Evolutionary conservation across 148 eudicot species (phyloP).

Genomic region (Cornus florida): DNA sequence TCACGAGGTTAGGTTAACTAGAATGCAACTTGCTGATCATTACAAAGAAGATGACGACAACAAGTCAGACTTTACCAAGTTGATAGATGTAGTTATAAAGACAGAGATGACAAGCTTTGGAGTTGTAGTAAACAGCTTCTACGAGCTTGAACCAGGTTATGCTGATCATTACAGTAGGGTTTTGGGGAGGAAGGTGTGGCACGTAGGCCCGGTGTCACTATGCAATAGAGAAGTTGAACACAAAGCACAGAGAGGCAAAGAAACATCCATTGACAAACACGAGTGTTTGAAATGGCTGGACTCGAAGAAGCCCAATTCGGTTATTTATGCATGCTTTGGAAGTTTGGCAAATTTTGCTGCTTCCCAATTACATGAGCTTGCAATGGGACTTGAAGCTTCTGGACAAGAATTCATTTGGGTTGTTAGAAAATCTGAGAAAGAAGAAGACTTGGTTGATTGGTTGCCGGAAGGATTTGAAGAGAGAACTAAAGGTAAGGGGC

Average conservation of each 20-base stretch:
- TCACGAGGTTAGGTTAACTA: slow-evolving; percentile 19
- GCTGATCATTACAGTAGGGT: slow-evolving; percentile 18
- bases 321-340: slow-evolving; percentile 32
- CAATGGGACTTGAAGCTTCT: slow-evolving; percentile 11
- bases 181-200: slow-evolving; percentile 24
- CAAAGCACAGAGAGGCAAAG: slow-evolving; percentile 17
- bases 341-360: slow-evolving; percentile 13
- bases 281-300: slow-evolving; percentile 31
- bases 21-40: too few species aligned
- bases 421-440: background rate
- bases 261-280: slow-evolving; percentile 10
- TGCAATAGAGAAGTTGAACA: slow-evolving; percentile 5
- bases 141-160: slow-evolving; percentile 28
- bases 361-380: slow-evolving; percentile 12
- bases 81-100: background rate
- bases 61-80: too few species aligned
- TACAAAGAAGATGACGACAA: too few species aligned
- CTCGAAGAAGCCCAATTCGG: slow-evolving; percentile 23
- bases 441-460: background rate
- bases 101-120: slow-evolving; percentile 29
- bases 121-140: slow-evolving; percentile 36
- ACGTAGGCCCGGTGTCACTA: slow-evolving; percentile 28
- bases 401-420: slow-evolving; percentile 20
- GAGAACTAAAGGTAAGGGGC: slow-evolving; percentile 10
- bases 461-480: slow-evolving; percentile 27